Evolutionary conservation across 495 filamentous ascomycete species (phyloP), one percentile per base, ranked within the genome.

Genomic region (Penicillium ochrochloron): DNA sequence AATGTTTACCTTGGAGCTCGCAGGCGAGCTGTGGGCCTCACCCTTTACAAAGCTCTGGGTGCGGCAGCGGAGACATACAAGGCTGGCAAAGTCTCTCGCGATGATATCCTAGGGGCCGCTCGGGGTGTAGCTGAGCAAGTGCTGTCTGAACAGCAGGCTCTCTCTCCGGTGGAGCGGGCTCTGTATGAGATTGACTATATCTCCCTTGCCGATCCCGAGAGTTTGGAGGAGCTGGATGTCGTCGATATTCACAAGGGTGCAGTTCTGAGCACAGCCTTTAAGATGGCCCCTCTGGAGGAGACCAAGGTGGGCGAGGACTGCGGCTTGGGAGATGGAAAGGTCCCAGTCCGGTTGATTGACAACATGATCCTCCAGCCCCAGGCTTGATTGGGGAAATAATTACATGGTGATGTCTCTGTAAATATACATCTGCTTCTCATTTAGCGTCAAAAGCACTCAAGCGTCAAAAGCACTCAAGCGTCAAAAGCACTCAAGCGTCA

Each of bases 1-100:
- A 99, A 99, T 76, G 91, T 97, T 31, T 98, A 97, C 75, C 83
- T 99, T 3, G 96, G 95, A 1, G 74, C 80, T 44, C 82, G 92
- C 44, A 82, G 95, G 70, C 83, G 95, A 29, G 72, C 75, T 3
- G 85, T 91, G 3, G 94, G 92, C 0, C 85, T 87, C 2, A 89
- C 92, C 12, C 76, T 99, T 23, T 83, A 82, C 51, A 83, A 81
- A 48, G 85, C 92, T 0, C 73, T 99, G 51, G 82, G 74, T 60
- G 85, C 87, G 5, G 92, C 92, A 0, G 91, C 96, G 69, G 78
- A 77, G 27, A 83, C 81, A 21, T 97, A 93, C 64, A 63, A 73
- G 0, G 73, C 76, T 5, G 92, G 90, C 3, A 79, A 80, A 56
- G 62, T 82, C 39, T 79, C 79, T 11, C 80, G 93, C 15, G 82